Evolutionary conservation across 441 rosid genomes (phyloP), one percentile per base, ranked within the genome.

Genomic region (Breynia disticha): DNA sequence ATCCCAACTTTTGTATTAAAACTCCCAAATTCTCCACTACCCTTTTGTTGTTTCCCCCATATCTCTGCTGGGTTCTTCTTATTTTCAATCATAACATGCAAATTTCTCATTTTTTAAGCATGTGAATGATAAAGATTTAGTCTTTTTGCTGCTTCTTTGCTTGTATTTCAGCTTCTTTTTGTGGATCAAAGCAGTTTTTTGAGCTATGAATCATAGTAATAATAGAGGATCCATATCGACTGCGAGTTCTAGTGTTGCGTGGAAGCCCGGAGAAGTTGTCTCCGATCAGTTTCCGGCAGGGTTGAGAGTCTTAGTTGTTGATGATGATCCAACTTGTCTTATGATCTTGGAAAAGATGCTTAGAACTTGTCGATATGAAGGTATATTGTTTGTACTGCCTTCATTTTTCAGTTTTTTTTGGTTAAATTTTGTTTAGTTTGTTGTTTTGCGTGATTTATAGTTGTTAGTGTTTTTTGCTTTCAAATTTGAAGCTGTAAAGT

Each of bases 251-350:
- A 77, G 78, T 54, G 71, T 52, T 11, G 56, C 62, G 49, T 62
- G 76, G 78, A 72, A 68, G 57, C 24, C 72, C 32, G 70, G 57
- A 12, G 84, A 78, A 1, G 51, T 52, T 8, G 81, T 71, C 57
- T 35, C 78, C 41, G 96, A 90, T 66, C 79, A 75, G 69, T 87
- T 90, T 67, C 98, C 96, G 43, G 84, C 64, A 5, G 93, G 93
- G 50, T 66, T 90, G 7, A 71, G 98, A 24, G 98, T 90, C 9
- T 75, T 90, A 42, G 89, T 85, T 48, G 98, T 90, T 57, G 96
- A 85, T 57, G 98, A 90, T 65, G 95, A 90, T 77, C 88, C 83
- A 20, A 83, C 96, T 14, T 90, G 98, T 68, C 96, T 90, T 39
- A 71, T 65, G 87, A 80, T 87, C 73, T 74, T 90, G 62, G 93